Evolutionary conservation across 352 stramenopile species (phyloP).

Genomic region (Elongisporangium senticosum): DNA sequence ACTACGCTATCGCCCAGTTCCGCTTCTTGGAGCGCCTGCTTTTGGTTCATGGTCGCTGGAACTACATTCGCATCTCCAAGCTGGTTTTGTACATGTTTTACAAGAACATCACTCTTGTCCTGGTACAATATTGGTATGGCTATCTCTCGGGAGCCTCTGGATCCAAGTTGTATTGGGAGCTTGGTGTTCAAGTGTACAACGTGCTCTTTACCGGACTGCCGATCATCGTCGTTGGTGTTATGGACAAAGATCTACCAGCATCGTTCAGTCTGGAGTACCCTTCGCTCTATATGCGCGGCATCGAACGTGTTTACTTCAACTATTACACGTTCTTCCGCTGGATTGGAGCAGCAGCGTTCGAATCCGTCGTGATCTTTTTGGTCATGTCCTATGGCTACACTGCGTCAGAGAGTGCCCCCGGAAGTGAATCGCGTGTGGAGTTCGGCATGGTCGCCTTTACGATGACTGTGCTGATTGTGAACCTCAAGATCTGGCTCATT

Average conservation of each 20-base stretch:
- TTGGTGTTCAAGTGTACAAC: slow-evolving; percentile 90
- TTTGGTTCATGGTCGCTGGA: slow-evolving; percentile 90
- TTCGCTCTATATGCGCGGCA: slow-evolving; percentile 64
- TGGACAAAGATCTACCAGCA: slow-evolving; percentile 80
- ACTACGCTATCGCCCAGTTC: slow-evolving; percentile 94
- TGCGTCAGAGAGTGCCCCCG: slow-evolving; percentile 38
- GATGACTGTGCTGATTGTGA: slow-evolving; percentile 91
- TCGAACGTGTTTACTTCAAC: slow-evolving; percentile 72
- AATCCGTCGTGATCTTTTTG: slow-evolving; percentile 78
- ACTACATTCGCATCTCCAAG: slow-evolving; percentile 89
- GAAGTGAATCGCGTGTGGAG: slow-evolving; percentile 72
- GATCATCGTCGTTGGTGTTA: slow-evolving; percentile 81
- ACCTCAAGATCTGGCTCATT: slow-evolving; percentile 91
- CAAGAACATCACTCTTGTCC: slow-evolving; percentile 92
- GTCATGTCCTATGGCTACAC: slow-evolving; percentile 79
- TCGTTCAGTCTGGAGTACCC: slow-evolving; percentile 75
- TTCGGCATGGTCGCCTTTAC: slow-evolving; percentile 89
- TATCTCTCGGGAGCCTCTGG: slow-evolving; percentile 92
- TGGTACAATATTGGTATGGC: slow-evolving; percentile 89
- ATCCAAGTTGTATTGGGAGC: slow-evolving; percentile 82
- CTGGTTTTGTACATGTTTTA: slow-evolving; percentile 92
- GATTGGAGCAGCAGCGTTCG: slow-evolving; percentile 70
- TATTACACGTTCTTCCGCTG: slow-evolving; percentile 73
- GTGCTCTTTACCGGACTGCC: slow-evolving; percentile 92
- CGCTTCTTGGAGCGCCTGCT: slow-evolving; percentile 88